Conservation (phyloP, 345 rosid genomes). For the Moricandia moricandioides region DNA sequence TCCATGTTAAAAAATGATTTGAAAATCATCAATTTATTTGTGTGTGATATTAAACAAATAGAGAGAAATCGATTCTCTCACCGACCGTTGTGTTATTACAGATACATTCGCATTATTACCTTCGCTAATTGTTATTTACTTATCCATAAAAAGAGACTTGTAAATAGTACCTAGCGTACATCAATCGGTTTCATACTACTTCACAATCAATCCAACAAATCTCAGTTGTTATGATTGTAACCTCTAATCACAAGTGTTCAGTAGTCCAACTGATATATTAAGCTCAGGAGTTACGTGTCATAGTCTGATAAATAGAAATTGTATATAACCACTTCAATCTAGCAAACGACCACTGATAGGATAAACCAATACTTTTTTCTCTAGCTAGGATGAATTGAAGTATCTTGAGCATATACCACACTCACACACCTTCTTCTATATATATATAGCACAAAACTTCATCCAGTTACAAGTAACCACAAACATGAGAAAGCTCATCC, state of each 20-base stretch:
- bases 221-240: not conserved
- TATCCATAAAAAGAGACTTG: no score
- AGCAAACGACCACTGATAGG: not conserved
- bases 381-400: not conserved
- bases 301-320: not conserved
- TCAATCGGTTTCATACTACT: not conserved
- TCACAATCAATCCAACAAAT: not conserved
- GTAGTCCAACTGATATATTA: not conserved
- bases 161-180: not conserved
- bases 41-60: not conserved
- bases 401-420: not conserved
- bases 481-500: no score
- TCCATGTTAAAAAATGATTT: not conserved
- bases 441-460: no score
- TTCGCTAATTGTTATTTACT: no score
- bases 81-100: no score
- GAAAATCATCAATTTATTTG: not conserved
- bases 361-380: not conserved
- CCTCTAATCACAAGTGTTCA: not conserved
- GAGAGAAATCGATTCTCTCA: no score
- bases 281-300: not conserved
- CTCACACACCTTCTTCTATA: not conserved
- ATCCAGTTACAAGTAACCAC: no score
- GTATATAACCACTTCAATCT: not conserved
- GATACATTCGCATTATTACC: no score